These are phyloP conservation scores for Rosa persica DNA, from an alignment of 306 rosid species.

Conservation along the genomic window DNA sequence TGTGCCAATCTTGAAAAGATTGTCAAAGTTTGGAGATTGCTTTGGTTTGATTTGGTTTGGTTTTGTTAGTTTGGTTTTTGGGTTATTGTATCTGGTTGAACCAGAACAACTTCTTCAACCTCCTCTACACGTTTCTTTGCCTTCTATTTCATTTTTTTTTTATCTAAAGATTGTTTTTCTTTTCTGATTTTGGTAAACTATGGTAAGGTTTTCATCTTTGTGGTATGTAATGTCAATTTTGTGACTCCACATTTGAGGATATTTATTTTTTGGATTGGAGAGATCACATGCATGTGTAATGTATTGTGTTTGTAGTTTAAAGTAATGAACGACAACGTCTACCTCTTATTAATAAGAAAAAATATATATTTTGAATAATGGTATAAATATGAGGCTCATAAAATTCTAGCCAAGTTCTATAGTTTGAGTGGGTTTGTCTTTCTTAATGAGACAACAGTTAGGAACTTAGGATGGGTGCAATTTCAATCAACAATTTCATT, in stretches of 20 bases:
- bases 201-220: not conserved
- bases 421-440: not conserved
- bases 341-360: too few relatives aligned
- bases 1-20: not conserved
- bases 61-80: not conserved
- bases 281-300: not conserved
- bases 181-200: not conserved
- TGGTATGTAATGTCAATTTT: not conserved
- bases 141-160: not conserved
- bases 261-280: not conserved
- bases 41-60: not conserved
- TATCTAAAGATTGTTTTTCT: not conserved
- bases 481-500: not conserved
- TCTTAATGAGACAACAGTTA: not conserved
- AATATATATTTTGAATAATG: too few relatives aligned
- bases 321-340: not conserved
- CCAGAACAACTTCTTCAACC: slow-evolving; percentile 20
- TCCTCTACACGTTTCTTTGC: slow-evolving; percentile 12
- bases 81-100: slow-evolving; percentile 1
- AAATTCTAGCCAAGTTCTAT: not conserved
- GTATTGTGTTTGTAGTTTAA: not conserved
- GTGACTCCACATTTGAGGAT: not conserved
- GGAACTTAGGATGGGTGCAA: not conserved
- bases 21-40: slow-evolving; percentile 10
- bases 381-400: not conserved